Base-by-base conservation (phyloP, 805 yeast genomes). In the Kregervanrija fluxuum region DNA sequence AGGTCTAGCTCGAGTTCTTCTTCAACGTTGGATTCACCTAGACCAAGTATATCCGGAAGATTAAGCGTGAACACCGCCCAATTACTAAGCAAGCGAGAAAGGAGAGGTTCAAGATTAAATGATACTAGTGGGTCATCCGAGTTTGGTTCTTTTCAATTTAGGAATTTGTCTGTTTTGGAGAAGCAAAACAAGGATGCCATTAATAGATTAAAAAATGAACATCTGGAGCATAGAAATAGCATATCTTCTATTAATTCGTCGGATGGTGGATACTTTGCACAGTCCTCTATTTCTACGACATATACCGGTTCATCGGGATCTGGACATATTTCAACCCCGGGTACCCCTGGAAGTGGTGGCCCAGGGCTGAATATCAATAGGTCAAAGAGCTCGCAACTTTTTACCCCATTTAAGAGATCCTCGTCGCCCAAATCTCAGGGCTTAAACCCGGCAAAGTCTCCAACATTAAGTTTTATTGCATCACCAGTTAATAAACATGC, bases 101-200 rank as follows among this genome's bases (percentile, higher is more conserved):
- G 91, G 46, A 69, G 93, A 41, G 79, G 87, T 3, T 77, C 86
- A 50, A 74, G 86, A 52, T 62, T 87, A 48, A 59, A 53, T 43
- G 83, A 82, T 42, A 91, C 84, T 45, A 74, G 83, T 2, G 67
- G 70, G 17, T 68, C 71, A 8, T 68, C 77, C 8, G 91, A 91
- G 55, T 93, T 93, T 73, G 99, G 99, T 0, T 82, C 93, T 4
- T 93, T 93, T 63, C 82, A 86, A 47, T 93, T 86, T 65, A 73
- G 96, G 52, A 93, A 93, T 60, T 67, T 93, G 49, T 82, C 91
- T 4, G 93, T 93, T 5, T 72, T 95, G 45, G 98, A 93, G 54
- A 85, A 85, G 55, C 97, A 96, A 8, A 93, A 93, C 59, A 88
- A 87, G 57, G 97, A 90, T 64, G 90, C 85, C 11, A 88, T 93